phyloP scores from a whole-genome alignment of 441 rosid species.

The Raphanus hybrid region DNA sequence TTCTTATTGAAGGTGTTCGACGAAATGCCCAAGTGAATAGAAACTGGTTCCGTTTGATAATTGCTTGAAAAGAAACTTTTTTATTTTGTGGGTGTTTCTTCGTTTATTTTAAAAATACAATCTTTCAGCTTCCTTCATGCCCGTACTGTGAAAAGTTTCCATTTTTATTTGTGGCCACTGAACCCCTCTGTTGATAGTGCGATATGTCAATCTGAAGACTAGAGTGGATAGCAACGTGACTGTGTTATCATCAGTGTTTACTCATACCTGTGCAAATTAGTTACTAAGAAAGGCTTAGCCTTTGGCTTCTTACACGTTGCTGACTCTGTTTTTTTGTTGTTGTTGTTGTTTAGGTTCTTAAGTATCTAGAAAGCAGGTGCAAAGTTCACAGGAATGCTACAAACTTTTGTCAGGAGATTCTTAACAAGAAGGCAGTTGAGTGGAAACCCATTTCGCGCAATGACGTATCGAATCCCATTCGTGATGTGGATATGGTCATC shows the following conservation, averaged over 20 bases:
- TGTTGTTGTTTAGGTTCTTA: constrained; percentile 31
- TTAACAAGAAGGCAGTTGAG: constrained; percentile 67
- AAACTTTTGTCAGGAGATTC: constrained; percentile 65
- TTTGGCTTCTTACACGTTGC: neutral
- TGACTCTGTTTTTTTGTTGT: neutral
- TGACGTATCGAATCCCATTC: constrained; percentile 55
- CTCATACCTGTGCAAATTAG: neutral
- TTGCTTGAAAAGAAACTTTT: neutral
- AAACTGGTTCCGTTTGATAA: neutral
- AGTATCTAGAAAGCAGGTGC: constrained; percentile 38
- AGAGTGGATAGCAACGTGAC: neutral
- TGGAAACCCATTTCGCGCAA: constrained; percentile 71
- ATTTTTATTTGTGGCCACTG: neutral
- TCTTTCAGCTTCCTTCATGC: constrained; percentile 13
- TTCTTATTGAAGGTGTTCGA: constrained; percentile 44
- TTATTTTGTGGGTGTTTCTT: neutral
- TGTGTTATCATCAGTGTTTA: constrained; percentile 2
- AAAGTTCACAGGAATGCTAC: constrained; percentile 52
- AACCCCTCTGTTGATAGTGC: constrained; percentile 4
- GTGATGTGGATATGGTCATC: constrained; percentile 80
- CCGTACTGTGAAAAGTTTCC: constrained; percentile 5
- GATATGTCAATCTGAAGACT: neutral
- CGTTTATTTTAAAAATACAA: neutral
- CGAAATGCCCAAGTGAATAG: constrained; percentile 38
- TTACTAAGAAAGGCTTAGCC: constrained; percentile 7